Conservation (phyloP, 257 asterid species). For the Solanum chmielewskii region DNA sequence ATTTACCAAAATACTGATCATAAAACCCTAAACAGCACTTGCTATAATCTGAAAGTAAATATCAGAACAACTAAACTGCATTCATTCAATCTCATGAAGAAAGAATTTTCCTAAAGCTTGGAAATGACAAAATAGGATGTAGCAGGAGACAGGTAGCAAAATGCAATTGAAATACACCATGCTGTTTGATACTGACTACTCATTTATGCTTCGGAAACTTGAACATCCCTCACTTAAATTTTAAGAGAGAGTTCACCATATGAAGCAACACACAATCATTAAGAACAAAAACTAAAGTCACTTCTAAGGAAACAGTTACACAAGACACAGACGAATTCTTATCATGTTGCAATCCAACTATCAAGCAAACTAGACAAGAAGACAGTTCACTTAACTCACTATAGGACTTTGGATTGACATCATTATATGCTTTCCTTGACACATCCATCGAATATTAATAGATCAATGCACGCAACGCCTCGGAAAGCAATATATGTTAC, state of each 20-base stretch:
- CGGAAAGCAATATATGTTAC: background rate
- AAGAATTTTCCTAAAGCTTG: too few species aligned
- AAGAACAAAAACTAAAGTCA: background rate
- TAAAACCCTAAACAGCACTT: background rate
- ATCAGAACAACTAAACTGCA: background rate
- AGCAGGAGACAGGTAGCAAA: conserved; percentile 1
- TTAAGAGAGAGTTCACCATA: background rate
- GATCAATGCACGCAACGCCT: background rate
- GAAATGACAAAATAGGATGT: background rate
- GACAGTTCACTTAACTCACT: background rate
- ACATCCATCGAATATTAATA: background rate
- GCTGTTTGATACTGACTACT: background rate
- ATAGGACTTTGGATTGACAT: background rate
- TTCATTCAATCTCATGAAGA: background rate
- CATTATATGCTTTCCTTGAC: background rate
- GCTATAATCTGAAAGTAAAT: background rate
- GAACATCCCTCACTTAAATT: background rate
- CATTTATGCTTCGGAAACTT: conserved; percentile 3
- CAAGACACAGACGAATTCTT: too few species aligned
- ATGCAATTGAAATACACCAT: background rate
- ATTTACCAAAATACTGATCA: background rate
- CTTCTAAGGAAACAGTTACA: too few species aligned
- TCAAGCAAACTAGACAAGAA: background rate
- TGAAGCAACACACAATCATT: background rate
- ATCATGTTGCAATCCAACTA: background rate